These are phyloP conservation scores for Bidens hawaiensis DNA, from an alignment of 140 eudicot genomes.

Conservation along the genomic window DNA sequence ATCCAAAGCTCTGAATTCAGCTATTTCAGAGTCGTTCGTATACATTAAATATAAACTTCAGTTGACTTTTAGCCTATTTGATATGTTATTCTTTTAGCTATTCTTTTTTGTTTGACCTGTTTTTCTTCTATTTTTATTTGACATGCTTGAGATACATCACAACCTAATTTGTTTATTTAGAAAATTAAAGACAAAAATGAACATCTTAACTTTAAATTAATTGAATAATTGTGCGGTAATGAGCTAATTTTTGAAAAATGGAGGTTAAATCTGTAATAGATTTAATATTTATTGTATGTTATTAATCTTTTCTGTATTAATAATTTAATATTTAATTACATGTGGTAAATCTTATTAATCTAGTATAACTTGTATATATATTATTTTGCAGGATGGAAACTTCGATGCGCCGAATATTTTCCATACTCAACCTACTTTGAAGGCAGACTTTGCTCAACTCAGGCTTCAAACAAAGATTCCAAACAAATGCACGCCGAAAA, in stretches of 20 bases:
- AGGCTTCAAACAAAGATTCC: constrained; percentile 26
- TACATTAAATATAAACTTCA: not conserved
- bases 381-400: constrained; percentile 67
- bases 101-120: too few relatives aligned
- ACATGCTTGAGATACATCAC: not conserved
- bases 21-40: not conserved
- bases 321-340: not conserved
- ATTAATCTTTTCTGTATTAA: not conserved
- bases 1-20: not conserved
- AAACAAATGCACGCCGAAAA: constrained; percentile 42
- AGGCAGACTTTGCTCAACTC: constrained; percentile 55
- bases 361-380: not conserved
- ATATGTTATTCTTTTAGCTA: not conserved
- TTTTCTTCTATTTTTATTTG: too few relatives aligned
- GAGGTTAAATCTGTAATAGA: not conserved
- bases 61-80: not conserved
- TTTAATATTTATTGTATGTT: not conserved
- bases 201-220: not conserved
- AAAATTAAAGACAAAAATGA: not conserved
- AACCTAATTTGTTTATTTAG: not conserved
- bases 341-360: not conserved
- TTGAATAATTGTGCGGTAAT: not conserved
- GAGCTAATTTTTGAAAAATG: not conserved
- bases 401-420: constrained; percentile 70
- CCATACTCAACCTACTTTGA: constrained; percentile 81